Percentiles rank a stretch among this genome's conserved stretches.
Evolutionary conservation across 768 basidiomycete genomes (phyloP).

Genomic region (Cystoderma amianthinum): DNA sequence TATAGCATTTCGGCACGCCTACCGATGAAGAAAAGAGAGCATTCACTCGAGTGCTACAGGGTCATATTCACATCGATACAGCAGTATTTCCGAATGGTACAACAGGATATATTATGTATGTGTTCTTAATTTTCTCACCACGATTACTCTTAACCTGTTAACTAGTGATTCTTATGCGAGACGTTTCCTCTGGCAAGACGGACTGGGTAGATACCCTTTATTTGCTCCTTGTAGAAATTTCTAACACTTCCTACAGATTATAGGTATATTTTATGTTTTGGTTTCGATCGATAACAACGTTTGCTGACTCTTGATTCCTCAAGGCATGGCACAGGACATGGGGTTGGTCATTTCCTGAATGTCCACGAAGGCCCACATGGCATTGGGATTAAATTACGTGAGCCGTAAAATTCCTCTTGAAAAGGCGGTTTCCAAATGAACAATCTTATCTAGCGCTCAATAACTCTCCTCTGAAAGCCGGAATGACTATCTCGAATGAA

Average conservation of each 20-base stretch:
- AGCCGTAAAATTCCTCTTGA: not conserved
- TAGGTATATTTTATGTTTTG: constrained; percentile 29
- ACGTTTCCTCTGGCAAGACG: constrained; percentile 77
- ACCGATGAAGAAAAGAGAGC: constrained; percentile 77
- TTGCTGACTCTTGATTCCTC: not conserved
- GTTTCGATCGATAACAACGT: not conserved
- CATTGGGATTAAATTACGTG: constrained; percentile 51
- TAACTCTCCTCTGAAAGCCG: constrained; percentile 62
- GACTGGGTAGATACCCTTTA: constrained; percentile 51
- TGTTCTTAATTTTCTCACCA: not conserved
- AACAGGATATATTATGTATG: constrained; percentile 44
- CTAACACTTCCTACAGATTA: constrained; percentile 37
- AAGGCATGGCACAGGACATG: constrained; percentile 92
- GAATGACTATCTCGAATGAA: constrained; percentile 92
- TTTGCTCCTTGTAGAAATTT: constrained; percentile 4
- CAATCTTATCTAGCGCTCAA: constrained; percentile 45
- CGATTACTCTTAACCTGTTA: constrained; percentile 11
- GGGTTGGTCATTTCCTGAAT: constrained; percentile 90
- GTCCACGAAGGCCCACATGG: constrained; percentile 84
- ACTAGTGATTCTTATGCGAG: constrained; percentile 77
- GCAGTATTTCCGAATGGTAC: constrained; percentile 80
- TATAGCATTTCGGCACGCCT: constrained; percentile 83
- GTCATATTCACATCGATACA: constrained; percentile 85
- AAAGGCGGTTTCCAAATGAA: not conserved
- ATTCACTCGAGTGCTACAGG: constrained; percentile 88